These are phyloP conservation scores for Colletotrichum sp. DNA, from an alignment of 2,329 filamentous ascomycete species.

Conservation along the genomic window DNA sequence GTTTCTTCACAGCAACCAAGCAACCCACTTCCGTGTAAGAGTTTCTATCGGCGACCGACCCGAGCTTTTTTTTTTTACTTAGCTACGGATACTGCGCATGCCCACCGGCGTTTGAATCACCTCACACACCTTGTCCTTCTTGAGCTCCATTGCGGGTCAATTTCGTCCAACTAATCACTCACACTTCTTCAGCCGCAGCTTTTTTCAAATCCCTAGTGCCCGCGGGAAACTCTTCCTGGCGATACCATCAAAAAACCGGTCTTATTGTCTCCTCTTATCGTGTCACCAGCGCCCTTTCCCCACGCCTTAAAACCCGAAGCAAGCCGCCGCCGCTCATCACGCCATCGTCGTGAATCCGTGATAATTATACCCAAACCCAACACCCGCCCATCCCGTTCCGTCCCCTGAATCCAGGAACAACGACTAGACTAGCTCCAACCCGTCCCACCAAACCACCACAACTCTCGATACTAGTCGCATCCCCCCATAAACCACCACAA, in stretches of 20 bases:
- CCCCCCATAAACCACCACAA: background rate
- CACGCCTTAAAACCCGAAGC: background rate
- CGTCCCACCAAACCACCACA: background rate
- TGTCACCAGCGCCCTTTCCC: background rate
- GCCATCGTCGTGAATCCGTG: background rate
- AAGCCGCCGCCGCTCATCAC: too few relatives aligned
- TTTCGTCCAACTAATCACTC: background rate
- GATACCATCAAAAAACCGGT: background rate
- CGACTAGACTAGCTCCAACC: background rate
- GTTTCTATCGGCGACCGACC: background rate
- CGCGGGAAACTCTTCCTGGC: background rate
- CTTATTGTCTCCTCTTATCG: background rate
- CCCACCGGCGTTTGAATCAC: slow-evolving; percentile 5
- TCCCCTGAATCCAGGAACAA: background rate
- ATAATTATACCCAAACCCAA: background rate
- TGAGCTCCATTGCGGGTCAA: background rate
- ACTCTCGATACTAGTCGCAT: too few relatives aligned
- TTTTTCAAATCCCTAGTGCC: background rate
- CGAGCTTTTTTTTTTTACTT: background rate
- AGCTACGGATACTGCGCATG: background rate
- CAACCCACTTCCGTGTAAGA: background rate
- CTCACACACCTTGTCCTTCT: background rate
- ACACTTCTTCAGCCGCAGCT: background rate
- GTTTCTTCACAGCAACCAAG: background rate
- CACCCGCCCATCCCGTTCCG: background rate